A percentile compares a stretch with the other conserved stretches of the same genome.
phyloP scores from a whole-genome alignment of 441 rosid species.

The Populus hybrid region DNA sequence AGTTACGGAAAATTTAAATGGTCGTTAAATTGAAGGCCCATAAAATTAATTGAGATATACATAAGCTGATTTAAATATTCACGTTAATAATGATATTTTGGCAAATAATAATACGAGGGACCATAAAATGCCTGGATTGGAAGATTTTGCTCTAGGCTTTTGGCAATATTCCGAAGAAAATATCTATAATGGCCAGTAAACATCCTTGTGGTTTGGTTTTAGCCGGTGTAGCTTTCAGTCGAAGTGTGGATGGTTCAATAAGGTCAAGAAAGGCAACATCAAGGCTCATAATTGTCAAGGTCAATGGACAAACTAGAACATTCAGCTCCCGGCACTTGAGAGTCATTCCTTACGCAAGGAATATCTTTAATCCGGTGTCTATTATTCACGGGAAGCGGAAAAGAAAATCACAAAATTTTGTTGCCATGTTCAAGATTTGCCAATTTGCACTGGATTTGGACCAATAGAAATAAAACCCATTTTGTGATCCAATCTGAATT shows the following conservation, averaged over 20 bases:
- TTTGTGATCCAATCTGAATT: neutral
- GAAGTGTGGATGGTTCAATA: neutral
- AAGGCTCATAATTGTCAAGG: neutral
- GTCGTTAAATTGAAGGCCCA: rapidly evolving
- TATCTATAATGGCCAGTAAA: neutral
- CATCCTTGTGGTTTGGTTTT: neutral
- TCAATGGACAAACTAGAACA: neutral
- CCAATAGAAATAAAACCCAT: neutral
- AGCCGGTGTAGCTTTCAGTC: neutral
- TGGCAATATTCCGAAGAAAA: neutral
- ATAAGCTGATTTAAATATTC: too few relatives aligned
- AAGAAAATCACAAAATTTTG: neutral
- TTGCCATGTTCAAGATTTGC: neutral
- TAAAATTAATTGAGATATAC: too few relatives aligned
- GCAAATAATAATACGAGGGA: neutral
- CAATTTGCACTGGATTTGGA: neutral
- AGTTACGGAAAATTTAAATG: too few relatives aligned
- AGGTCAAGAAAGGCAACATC: slow-evolving; percentile 2
- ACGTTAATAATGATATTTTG: neutral
- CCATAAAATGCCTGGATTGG: neutral
- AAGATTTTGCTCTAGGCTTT: neutral
- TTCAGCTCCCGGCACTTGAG: neutral
- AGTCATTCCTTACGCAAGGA: neutral
- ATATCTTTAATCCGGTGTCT: neutral
- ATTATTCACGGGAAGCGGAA: neutral